These are phyloP conservation scores for Pseudogymnoascus sp. DNA, from an alignment of 2,329 filamentous ascomycete species.

Conservation along the genomic window DNA sequence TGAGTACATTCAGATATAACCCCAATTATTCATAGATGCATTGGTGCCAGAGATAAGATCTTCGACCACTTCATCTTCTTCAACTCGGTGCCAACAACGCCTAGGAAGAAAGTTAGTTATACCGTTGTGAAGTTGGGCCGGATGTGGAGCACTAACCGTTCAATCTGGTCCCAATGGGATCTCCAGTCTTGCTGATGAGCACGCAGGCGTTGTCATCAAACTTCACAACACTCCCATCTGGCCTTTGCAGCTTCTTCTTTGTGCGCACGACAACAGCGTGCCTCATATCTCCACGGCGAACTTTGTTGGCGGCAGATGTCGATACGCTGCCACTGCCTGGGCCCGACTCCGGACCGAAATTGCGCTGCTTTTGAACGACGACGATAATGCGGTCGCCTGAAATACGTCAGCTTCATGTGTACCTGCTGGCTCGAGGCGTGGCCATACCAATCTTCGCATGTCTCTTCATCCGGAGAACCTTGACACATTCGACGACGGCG, in stretches of 20 bases:
- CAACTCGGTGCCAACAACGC: conserved; percentile 83
- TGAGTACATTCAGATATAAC: conserved; percentile 11
- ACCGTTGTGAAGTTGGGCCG: not conserved
- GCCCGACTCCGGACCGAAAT: conserved; percentile 62
- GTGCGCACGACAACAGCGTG: conserved; percentile 95
- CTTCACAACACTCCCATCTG: conserved; percentile 80
- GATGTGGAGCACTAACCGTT: conserved; percentile 53
- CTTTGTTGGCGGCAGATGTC: conserved; percentile 75
- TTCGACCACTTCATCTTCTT: conserved; percentile 95
- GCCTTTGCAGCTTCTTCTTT: conserved; percentile 75
- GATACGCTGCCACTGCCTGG: conserved; percentile 61
- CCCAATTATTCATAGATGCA: conserved; percentile 52
- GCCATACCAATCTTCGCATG: conserved; percentile 77
- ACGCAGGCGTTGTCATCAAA: conserved; percentile 99
- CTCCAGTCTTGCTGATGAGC: conserved; percentile 90
- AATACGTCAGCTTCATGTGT: conserved; percentile 11
- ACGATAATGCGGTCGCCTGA: conserved; percentile 93
- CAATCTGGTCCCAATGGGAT: conserved; percentile 87
- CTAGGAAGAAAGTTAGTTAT: conserved; percentile 31
- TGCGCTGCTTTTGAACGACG: conserved; percentile 93
- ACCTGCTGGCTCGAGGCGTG: conserved; percentile 6
- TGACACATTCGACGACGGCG: conserved; percentile 91
- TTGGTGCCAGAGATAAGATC: conserved; percentile 89
- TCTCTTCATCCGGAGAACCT: conserved; percentile 84
- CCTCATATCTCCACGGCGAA: conserved; percentile 90